Base-by-base conservation (phyloP, 306 rosid genomes). In the Potentilla sterilis region DNA sequence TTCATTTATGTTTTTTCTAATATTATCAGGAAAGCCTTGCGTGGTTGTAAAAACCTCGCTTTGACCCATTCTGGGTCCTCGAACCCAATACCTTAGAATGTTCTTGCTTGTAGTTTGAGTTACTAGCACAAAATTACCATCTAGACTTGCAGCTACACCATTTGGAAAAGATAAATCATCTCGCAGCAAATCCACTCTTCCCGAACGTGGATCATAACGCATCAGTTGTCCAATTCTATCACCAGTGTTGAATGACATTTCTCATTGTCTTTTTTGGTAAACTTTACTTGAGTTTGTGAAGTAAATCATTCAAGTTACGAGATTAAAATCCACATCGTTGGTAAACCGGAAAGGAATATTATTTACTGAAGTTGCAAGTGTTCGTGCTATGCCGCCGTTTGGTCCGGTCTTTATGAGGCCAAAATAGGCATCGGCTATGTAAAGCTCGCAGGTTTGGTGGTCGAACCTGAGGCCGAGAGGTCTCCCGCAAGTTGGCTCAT, bases 401-500 rank as follows among this genome's bases (percentile, higher is more conserved):
- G 78, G 73, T 40, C 86, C 86, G 0, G 82, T 84, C 69, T 43
- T 67, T 5, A 84, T 75, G 13, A 87, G 86, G 1, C 90, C 88
- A 43, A 80, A 87, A 51, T 87, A 89, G 3, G 91, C 91, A 79
- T 89, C 91, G 3, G 81, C 87, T 1, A 83, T 79, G 59, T 76
- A 86, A 3, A 86, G 65, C 7, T 83, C 76, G 21, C 87, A 79
- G 3, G 76, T 83, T 13, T 4, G n/a, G 28, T 24, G 57, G 78
- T 83, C 10, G 61, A 83, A 81, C 55, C 73, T 81, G 0, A 89
- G 68, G 0, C 93, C 91, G 3, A 89, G 59, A 13, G 93, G 93
- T 70, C 90, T 89, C 47, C 94, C 94, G 77, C 91, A 89, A 2
- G 3, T 73, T 4, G 86, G 79, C 41, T 89, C 92, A 21, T 32